phyloP scores from a whole-genome alignment of 2,329 filamentous ascomycete genomes.

The Penicillium sp. region DNA sequence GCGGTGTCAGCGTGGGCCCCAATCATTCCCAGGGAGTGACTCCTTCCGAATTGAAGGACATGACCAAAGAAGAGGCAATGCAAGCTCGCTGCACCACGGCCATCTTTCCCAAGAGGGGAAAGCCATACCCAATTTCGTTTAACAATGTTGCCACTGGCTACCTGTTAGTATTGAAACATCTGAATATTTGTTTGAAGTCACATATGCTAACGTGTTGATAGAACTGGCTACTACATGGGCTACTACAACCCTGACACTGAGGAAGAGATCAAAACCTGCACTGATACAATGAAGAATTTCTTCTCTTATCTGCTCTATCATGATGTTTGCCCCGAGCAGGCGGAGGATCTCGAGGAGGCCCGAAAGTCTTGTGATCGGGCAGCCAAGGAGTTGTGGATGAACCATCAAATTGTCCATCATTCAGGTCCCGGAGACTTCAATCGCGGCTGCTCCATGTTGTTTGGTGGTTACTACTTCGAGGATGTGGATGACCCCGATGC shows the following conservation, averaged over 20 bases:
- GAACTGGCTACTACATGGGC: conserved; percentile 57
- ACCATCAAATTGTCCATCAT: conserved; percentile 48
- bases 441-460: conserved; percentile 67
- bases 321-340: conserved; percentile 80
- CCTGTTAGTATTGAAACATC: conserved; percentile 54
- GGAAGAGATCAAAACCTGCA: conserved; percentile 57
- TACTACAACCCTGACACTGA: conserved; percentile 57
- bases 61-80: conserved; percentile 64
- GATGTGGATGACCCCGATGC: conserved; percentile 39
- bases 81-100: conserved; percentile 55
- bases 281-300: conserved; percentile 76
- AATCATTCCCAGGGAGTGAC: conserved; percentile 64
- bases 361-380: conserved; percentile 65
- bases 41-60: conserved; percentile 59
- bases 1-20: conserved; percentile 67
- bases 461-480: conserved; percentile 54
- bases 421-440: conserved; percentile 77
- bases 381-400: conserved; percentile 63
- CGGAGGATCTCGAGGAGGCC: conserved; percentile 64
- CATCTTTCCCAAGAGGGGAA: conserved; percentile 55
- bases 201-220: conserved; percentile 22
- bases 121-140: conserved; percentile 63
- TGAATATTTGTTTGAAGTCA: neutral
- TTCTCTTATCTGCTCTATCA: conserved; percentile 83
- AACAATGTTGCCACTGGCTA: conserved; percentile 73